Evolutionary conservation across 2,329 filamentous ascomycete genomes (phyloP).

Genomic region (Trichothecium sympodiale): DNA sequence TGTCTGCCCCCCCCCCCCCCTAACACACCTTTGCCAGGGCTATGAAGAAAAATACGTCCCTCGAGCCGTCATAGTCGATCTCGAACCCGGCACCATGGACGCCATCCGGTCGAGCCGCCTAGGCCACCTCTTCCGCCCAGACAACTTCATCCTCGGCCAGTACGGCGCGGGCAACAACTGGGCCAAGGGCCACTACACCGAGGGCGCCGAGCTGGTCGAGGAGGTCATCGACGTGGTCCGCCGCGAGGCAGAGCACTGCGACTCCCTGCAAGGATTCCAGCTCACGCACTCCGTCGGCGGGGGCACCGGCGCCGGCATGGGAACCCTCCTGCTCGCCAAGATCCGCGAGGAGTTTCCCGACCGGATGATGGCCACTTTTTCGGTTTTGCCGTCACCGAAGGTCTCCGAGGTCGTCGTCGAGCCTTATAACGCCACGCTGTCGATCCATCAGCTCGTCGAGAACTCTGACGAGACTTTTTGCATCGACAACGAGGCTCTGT

Average conservation of each 20-base stretch:
- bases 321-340: slow-evolving; percentile 98
- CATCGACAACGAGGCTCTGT: slow-evolving; percentile 99
- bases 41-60: slow-evolving; percentile 98
- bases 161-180: slow-evolving; percentile 99
- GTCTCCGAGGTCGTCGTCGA: slow-evolving; percentile 99
- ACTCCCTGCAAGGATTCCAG: slow-evolving; percentile 99
- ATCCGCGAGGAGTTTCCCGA: slow-evolving; percentile 99
- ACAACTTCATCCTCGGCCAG: slow-evolving; percentile 99
- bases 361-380: slow-evolving; percentile 99
- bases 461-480: slow-evolving; percentile 99
- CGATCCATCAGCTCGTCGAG: slow-evolving; percentile 97
- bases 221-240: slow-evolving; percentile 97
- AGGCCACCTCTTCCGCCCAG: slow-evolving; percentile 97
- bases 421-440: slow-evolving; percentile 99
- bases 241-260: slow-evolving; percentile 95
- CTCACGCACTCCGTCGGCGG: slow-evolving; percentile 99
- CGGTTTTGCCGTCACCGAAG: slow-evolving; percentile 96
- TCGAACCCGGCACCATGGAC: slow-evolving; percentile 99
- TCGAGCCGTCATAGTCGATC: slow-evolving; percentile 96
- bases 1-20: slow-evolving; percentile 1
- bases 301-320: slow-evolving; percentile 99
- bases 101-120: slow-evolving; percentile 97
- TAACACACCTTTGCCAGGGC: slow-evolving; percentile 42
- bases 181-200: slow-evolving; percentile 99
- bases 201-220: slow-evolving; percentile 98